phyloP scores from a whole-genome alignment of 1,284 basidiomycete species.

The Sporisorium reilianum region DNA sequence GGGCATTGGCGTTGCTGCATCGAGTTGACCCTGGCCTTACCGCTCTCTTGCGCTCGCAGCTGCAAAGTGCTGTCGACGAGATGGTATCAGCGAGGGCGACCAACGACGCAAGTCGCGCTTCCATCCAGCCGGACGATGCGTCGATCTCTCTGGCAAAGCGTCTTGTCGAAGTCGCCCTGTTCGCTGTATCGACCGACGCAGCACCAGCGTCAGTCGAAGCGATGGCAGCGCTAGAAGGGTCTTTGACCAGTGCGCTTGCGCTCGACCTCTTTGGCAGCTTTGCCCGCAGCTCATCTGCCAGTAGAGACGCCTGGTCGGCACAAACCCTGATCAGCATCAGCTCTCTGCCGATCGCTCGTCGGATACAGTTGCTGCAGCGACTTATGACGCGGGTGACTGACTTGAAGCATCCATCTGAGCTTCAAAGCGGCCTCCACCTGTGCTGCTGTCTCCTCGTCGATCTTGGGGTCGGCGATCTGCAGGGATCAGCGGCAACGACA shows the following conservation, averaged over 20 bases:
- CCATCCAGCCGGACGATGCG: background rate
- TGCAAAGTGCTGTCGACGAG: constrained; percentile 20
- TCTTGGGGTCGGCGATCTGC: background rate
- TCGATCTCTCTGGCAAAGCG: constrained; percentile 4
- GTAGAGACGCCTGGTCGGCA: background rate
- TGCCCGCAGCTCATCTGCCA: background rate
- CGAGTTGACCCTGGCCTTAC: constrained; percentile 21
- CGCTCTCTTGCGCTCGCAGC: constrained; percentile 24
- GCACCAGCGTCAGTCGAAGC: background rate
- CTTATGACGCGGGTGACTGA: background rate
- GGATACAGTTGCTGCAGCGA: constrained; percentile 8
- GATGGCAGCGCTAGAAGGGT: background rate
- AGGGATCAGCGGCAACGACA: background rate
- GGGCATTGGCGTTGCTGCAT: constrained; percentile 27
- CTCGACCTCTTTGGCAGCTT: constrained; percentile 14
- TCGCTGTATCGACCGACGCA: constrained; percentile 4
- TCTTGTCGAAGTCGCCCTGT: constrained; percentile 23
- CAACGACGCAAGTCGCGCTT: too few relatives aligned
- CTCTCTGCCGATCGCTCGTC: background rate
- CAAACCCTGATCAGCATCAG: constrained; percentile 1
- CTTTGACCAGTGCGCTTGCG: constrained; percentile 13
- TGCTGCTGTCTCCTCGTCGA: constrained; percentile 16
- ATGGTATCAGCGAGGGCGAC: background rate
- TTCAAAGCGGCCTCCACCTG: constrained; percentile 1
- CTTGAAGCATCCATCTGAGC: background rate